Base-by-base conservation (phyloP, 305 asterid species). In the Solanum chacoense region DNA sequence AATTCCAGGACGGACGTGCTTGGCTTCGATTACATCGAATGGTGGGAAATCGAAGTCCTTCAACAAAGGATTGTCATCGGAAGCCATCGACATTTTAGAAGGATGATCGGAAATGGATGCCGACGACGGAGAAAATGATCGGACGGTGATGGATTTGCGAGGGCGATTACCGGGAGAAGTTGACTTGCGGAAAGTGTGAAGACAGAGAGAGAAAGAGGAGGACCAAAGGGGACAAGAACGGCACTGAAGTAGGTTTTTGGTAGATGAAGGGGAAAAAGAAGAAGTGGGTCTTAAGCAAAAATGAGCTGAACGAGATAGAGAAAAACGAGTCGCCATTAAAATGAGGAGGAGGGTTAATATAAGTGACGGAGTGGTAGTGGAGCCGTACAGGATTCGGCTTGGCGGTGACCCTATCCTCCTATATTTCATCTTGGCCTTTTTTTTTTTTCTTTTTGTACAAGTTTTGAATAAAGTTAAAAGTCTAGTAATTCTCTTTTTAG, bases 1-100 rank as follows among this genome's bases (percentile, higher is more conserved):
- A 88, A 96, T 92, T 59, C 99, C 98, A 20, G 98, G 98, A 22
- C 97, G 96, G 83, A 97, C 99, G 93, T 97, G 98, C 6, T 91
- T 89, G 69, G 98, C 95, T 73, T 94, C 92, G 89, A 97, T 96
- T 16, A 86, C 45, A 90, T 95, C 98, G 90, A 93, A 97, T 3
- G 98, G 99, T 35, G 98, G 99, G 92, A 97, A 97, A 90, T 93
- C 91, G 84, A 97, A 97, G 26, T 94, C 98, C 81, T 88, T 94
- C 84, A 96, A 89, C 22, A 97, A 93, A 45, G 98, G 99, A 91
- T 96, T 95, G 14, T 92, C 94, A 90, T 92, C 94, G 28, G 89
- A 14, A 84, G 86, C 34, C 11, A 89, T 22, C 87, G 65, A 36
- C 78, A 84, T 40, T 11, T 65, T 81, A 87, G 37, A 16, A 8